Percentiles rank a stretch among this genome's conserved stretches.
Evolutionary conservation across 768 basidiomycete species (phyloP).

Genomic region (Mycena epipterygia): DNA sequence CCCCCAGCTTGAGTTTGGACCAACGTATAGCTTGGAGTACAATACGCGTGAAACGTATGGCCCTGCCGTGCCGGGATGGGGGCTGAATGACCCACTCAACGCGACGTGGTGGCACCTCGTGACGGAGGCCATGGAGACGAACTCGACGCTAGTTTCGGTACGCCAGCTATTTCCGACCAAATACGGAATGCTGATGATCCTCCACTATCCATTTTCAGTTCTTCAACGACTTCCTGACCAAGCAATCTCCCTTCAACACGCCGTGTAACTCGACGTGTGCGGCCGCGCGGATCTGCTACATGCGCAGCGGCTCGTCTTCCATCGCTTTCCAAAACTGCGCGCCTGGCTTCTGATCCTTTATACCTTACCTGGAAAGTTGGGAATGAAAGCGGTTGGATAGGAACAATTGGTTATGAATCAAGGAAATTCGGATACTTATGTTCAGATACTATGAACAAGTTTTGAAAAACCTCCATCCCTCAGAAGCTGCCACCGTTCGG

Average conservation of each 20-base stretch:
- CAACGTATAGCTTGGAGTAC: constrained; percentile 76
- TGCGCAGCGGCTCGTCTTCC: constrained; percentile 77
- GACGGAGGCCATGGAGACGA: constrained; percentile 77
- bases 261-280: constrained; percentile 73
- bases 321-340: constrained; percentile 71
- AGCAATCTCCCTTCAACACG: constrained; percentile 66
- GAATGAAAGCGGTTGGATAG: constrained; percentile 5
- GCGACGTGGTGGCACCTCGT: constrained; percentile 89
- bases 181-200: background rate
- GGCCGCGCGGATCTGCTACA: constrained; percentile 79
- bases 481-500: background rate
- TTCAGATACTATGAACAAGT: constrained; percentile 1
- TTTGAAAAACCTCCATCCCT: constrained; percentile 9
- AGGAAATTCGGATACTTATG: constrained; percentile 8
- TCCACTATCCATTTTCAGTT: constrained; percentile 50
- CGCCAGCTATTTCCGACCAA: constrained; percentile 36
- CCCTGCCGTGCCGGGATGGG: constrained; percentile 68
- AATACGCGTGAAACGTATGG: constrained; percentile 79
- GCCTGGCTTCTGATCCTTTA: constrained; percentile 69
- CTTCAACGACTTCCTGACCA: constrained; percentile 82
- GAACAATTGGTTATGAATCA: background rate
- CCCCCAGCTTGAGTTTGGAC: constrained; percentile 67
- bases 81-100: constrained; percentile 74
- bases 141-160: constrained; percentile 70
- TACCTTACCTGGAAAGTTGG: constrained; percentile 4